phyloP scores from a whole-genome alignment of 306 rosid genomes.

The Prunus davidiana region DNA sequence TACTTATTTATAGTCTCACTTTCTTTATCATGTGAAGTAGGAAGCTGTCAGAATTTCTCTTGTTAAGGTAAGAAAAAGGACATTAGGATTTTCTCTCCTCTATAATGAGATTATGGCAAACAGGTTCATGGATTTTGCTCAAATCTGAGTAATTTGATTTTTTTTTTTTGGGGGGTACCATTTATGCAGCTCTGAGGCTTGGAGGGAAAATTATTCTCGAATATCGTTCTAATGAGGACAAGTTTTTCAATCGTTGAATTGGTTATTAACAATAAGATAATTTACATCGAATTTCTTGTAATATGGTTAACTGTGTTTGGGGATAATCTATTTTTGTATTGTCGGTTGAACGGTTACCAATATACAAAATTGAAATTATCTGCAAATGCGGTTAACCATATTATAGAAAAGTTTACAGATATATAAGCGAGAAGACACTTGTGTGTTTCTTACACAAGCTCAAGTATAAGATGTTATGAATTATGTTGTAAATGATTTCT shows the following conservation, averaged over 20 bases:
- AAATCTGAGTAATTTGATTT: background rate
- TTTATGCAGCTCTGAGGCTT: background rate
- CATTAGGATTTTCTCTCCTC: background rate
- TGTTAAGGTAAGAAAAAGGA: background rate
- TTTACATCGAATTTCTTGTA: background rate
- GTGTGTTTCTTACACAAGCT: too few species aligned
- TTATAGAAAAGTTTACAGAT: too few species aligned
- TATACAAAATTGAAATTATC: too few species aligned
- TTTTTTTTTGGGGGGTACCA: background rate
- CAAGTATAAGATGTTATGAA: too few species aligned
- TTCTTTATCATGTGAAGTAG: background rate
- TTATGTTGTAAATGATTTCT: too few species aligned
- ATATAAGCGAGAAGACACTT: too few species aligned
- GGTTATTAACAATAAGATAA: background rate
- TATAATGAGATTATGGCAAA: background rate
- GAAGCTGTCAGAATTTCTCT: background rate
- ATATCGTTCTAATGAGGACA: background rate
- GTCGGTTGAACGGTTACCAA: too few species aligned
- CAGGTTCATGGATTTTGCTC: background rate
- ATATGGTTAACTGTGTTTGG: too few species aligned
- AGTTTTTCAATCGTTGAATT: background rate
- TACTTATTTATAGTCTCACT: background rate
- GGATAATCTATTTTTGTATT: too few species aligned
- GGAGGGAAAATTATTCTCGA: background rate
- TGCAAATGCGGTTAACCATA: too few species aligned